These are phyloP conservation scores for Chalciporus piperatus DNA, from an alignment of 768 basidiomycete species.

Conservation along the genomic window DNA sequence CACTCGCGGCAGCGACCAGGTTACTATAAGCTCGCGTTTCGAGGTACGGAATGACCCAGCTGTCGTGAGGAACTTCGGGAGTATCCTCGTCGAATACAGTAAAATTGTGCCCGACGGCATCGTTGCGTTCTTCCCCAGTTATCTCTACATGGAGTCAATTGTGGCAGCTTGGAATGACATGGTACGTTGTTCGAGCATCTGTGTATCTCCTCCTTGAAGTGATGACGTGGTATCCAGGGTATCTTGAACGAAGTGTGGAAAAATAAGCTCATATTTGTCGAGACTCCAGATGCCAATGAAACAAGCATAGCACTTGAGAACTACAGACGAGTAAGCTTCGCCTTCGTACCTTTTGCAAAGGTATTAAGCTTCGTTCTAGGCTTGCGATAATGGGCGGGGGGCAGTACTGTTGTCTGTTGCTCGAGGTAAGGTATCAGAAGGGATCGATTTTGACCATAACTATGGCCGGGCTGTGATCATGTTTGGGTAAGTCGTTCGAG, in stretches of 20 bases:
- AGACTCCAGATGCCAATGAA: conserved; percentile 98
- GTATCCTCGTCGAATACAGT: conserved; percentile 96
- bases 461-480: conserved; percentile 99
- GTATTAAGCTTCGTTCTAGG: conserved; percentile 43
- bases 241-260: conserved; percentile 99
- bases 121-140: conserved; percentile 98
- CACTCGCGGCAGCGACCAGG: conserved; percentile 96
- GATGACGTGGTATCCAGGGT: conserved; percentile 52
- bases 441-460: conserved; percentile 99
- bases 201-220: not conserved
- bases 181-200: conserved; percentile 50
- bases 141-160: conserved; percentile 99
- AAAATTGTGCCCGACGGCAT: conserved; percentile 98
- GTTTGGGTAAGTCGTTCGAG: conserved; percentile 73
- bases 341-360: not conserved
- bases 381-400: conserved; percentile 97
- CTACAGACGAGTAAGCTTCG: conserved; percentile 75
- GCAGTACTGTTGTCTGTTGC: conserved; percentile 96
- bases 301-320: conserved; percentile 98
- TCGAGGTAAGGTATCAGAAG: conserved; percentile 98
- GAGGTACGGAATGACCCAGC: conserved; percentile 99
- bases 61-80: conserved; percentile 98
- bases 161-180: conserved; percentile 99
- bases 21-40: conserved; percentile 96
- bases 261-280: conserved; percentile 97